Percentiles rank a stretch among this genome's conserved stretches.
Evolutionary conservation across 192 early-diverging fungal genomes (phyloP).

Genomic region (Chytriomyces hyalinus): DNA sequence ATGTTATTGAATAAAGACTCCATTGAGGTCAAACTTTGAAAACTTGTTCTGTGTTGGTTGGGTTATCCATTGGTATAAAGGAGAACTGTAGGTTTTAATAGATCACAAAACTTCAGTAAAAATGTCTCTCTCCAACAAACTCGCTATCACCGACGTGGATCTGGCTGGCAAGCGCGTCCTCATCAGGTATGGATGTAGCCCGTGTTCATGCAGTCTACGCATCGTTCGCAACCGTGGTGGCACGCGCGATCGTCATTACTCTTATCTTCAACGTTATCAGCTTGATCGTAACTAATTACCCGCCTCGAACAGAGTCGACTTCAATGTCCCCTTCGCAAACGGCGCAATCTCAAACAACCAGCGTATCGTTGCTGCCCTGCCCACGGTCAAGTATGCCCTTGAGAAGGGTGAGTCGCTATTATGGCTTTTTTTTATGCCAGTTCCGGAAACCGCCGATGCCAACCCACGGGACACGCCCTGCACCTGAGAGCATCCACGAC

Average conservation of each 20-base stretch:
- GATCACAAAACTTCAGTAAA: not conserved
- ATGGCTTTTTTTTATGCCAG: constrained; percentile 20
- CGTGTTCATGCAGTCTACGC: not conserved
- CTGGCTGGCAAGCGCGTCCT: constrained; percentile 86
- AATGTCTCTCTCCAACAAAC: constrained; percentile 69
- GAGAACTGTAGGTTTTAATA: not conserved
- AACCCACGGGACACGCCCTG: too few relatives aligned
- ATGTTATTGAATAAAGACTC: too few relatives aligned
- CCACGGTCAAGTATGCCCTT: constrained; percentile 90
- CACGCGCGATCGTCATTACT: not conserved
- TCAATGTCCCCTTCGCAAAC: constrained; percentile 97
- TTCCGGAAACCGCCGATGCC: not conserved
- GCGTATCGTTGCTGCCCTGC: constrained; percentile 92
- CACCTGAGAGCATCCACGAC: too few relatives aligned
- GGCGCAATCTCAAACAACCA: constrained; percentile 96
- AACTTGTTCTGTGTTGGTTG: too few relatives aligned
- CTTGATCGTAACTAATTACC: not conserved
- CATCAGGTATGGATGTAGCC: constrained; percentile 67
- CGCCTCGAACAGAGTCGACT: constrained; percentile 78
- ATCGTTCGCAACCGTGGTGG: constrained; percentile 1
- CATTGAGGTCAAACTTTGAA: too few relatives aligned
- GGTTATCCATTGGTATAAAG: too few relatives aligned
- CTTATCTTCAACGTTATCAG: not conserved
- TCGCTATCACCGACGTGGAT: constrained; percentile 85
- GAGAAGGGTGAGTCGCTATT: constrained; percentile 66